These are phyloP conservation scores for Podospora conica DNA, from an alignment of 495 filamentous ascomycete species.

Conservation along the genomic window DNA sequence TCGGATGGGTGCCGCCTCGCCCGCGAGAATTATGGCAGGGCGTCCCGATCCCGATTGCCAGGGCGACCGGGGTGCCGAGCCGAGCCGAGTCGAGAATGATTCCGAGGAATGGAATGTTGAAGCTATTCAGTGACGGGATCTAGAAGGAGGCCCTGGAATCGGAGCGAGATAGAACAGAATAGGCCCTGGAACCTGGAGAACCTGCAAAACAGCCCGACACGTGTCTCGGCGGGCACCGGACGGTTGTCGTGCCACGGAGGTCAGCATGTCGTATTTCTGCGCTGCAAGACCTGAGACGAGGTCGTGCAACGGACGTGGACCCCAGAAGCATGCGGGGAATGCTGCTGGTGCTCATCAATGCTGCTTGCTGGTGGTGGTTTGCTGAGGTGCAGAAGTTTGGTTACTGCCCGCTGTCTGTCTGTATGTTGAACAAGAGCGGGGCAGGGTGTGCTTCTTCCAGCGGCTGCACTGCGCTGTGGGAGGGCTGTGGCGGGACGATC, in stretches of 20 bases:
- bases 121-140: not conserved
- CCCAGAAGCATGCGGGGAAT: not conserved
- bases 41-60: not conserved
- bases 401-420: not conserved
- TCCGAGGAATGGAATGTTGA: not conserved
- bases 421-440: not conserved
- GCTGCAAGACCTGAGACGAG: not conserved
- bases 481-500: not conserved
- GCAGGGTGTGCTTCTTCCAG: not conserved
- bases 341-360: no score
- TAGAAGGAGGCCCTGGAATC: not conserved
- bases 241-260: not conserved
- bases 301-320: not conserved
- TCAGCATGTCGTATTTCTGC: not conserved
- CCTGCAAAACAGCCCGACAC: not conserved
- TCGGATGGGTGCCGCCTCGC: not conserved
- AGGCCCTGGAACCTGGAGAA: not conserved
- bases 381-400: not conserved
- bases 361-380: not conserved
- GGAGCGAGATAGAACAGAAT: not conserved
- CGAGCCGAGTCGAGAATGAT: conserved; percentile 21
- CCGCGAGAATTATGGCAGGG: no score
- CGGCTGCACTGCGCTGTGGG: not conserved
- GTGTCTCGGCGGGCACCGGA: not conserved
- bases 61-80: conserved; percentile 26